A percentile compares a stretch with the other conserved stretches of the same genome.
These are phyloP conservation scores for Aegle marmelos DNA, from an alignment of 345 rosid species.

Conservation along the genomic window DNA sequence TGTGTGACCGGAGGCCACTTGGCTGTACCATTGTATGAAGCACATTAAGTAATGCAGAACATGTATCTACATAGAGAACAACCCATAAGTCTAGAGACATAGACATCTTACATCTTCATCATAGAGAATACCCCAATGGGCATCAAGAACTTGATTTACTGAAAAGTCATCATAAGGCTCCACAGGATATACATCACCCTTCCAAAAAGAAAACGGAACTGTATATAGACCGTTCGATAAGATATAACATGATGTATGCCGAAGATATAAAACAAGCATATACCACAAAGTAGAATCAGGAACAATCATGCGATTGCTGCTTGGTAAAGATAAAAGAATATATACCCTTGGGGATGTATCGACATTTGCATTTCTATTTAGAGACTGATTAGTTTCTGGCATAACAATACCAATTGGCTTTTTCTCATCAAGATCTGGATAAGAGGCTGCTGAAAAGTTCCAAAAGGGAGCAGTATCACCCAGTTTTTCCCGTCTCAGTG, in stretches of 20 bases:
- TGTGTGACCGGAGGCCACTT: slow-evolving; percentile 76
- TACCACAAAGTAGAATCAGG: not conserved
- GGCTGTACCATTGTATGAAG: slow-evolving; percentile 41
- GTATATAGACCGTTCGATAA: not conserved
- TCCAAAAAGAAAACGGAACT: slow-evolving; percentile 11
- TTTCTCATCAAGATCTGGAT: slow-evolving; percentile 45
- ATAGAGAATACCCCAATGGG: slow-evolving; percentile 91
- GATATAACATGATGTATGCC: not conserved
- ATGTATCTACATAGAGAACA: not conserved
- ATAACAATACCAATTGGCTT: slow-evolving; percentile 22
- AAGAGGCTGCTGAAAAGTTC: slow-evolving; percentile 72
- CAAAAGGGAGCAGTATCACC: slow-evolving; percentile 81
- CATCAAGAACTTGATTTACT: slow-evolving; percentile 70
- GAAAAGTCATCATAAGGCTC: slow-evolving; percentile 52
- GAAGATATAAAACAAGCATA: slow-evolving; percentile 1
- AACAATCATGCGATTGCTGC: not conserved
- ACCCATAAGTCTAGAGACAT: not conserved
- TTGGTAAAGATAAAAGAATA: not conserved
- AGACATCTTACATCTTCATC: slow-evolving; percentile 77
- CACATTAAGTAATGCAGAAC: not conserved
- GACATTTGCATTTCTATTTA: slow-evolving; percentile 29
- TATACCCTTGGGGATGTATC: slow-evolving; percentile 44
- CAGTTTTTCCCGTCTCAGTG: slow-evolving; percentile 80
- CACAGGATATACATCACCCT: slow-evolving; percentile 99
- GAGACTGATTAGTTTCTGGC: slow-evolving; percentile 27